phyloP scores from a whole-genome alignment of 257 asterid genomes.

The Solanum corneliomulleri region DNA sequence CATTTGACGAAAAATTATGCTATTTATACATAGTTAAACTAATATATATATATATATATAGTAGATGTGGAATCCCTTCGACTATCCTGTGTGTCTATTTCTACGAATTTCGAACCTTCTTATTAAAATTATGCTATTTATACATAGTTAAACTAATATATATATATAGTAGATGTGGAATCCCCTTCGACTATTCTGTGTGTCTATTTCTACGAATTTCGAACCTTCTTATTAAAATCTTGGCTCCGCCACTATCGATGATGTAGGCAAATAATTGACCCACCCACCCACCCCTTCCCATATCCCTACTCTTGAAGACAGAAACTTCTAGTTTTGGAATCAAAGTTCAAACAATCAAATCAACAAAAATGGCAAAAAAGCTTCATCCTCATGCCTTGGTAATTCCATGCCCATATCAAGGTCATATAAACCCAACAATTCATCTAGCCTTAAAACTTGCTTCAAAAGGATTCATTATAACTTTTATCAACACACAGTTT shows the following conservation, averaged over 20 bases:
- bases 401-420: constrained; percentile 4
- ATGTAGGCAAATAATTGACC: background rate
- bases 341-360: background rate
- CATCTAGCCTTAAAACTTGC: constrained; percentile 3
- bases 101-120: accelerated
- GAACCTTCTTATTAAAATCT: accelerated
- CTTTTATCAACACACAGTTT: background rate
- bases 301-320: background rate
- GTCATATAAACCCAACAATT: background rate
- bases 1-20: too few relatives aligned
- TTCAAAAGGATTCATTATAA: background rate
- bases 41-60: too few relatives aligned
- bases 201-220: too few relatives aligned
- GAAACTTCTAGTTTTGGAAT: background rate
- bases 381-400: background rate
- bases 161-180: accelerated
- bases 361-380: background rate
- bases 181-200: accelerated
- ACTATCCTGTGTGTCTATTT: too few relatives aligned
- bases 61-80: accelerated
- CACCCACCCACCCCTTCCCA: background rate
- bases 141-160: too few relatives aligned
- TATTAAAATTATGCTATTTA: too few relatives aligned
- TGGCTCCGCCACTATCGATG: too few relatives aligned
- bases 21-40: too few relatives aligned